Evolutionary conservation across 1,139 yeast species (phyloP), one percentile per base, ranked within the genome.

Genomic region (Geotrichum restrictum): DNA sequence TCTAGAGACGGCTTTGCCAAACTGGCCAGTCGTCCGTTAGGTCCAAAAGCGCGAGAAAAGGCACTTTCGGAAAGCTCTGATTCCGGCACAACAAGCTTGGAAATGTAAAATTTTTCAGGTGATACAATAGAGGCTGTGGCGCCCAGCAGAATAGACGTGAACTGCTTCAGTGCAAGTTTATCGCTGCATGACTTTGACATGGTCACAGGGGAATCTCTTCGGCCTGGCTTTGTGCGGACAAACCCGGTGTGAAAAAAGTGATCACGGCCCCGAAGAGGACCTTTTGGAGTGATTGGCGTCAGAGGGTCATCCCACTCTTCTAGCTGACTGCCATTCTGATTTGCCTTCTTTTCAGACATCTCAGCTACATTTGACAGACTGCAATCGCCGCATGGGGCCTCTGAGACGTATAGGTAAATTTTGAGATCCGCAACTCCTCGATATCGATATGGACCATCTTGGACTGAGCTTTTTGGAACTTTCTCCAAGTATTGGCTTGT

Each of bases 311-410:
- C 51, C 68, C 68, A 63, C 24, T 60, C 63, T 3, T 64, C 62
- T 5, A 59, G 53, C 2, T 63, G 51, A 2, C 60, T 56, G 2
- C 55, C 50, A 2, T 60, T 64, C 37, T 65, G 67, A 18, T 64
- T 62, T 3, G 74, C 55, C 19, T 41, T 41, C 29, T 36, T n/a
- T 24, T 45, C 49, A 37, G 32, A 24, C 24, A 24, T 19, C 16
- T 41, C 41, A 31, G 49, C 51, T 10, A 49, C 46, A 3, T 65
- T 56, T 29, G 74, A 75, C 81, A 88, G 78, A 7, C 95, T 85
- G 0, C 88, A 83, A 65, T 91, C 98, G 0, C 98, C 98, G 72
- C 98, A 91, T 0, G 98, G 98, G 0, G 87, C 77, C 58, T 87
- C 95, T 4, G 94, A 83, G 1, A 88, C 73, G 58, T 83, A 86